Evolutionary conservation across 108 stramenopile species (phyloP).

Genomic region (Pseudonitzschia delicatissima): DNA sequence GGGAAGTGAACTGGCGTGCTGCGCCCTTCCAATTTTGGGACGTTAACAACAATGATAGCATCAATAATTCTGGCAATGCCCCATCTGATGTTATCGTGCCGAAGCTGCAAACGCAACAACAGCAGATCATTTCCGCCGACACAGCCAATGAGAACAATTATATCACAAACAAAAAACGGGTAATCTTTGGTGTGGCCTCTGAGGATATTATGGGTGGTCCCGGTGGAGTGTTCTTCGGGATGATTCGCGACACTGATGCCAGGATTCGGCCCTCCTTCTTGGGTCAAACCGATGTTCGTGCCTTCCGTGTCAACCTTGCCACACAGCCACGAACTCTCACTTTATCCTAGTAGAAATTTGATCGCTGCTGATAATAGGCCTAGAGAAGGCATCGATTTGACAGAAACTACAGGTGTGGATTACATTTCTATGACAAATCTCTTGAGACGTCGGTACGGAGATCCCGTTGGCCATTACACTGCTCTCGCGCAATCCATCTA

Average conservation of each 20-base stretch:
- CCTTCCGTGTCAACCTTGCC: slow-evolving; percentile 41
- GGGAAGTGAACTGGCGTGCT: slow-evolving; percentile 58
- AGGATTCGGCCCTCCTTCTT: slow-evolving; percentile 66
- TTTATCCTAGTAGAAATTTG: slow-evolving; percentile 22
- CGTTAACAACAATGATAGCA: slow-evolving; percentile 9
- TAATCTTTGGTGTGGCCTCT: slow-evolving; percentile 55
- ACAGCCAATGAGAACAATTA: not conserved
- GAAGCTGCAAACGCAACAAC: not conserved
- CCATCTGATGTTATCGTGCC: not conserved
- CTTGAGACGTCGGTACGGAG: slow-evolving; percentile 46
- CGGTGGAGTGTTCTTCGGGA: slow-evolving; percentile 65
- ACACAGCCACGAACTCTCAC: slow-evolving; percentile 22
- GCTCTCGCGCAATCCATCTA: slow-evolving; percentile 31
- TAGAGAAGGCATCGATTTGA: not conserved
- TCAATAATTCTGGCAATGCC: not conserved
- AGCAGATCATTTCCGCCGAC: not conserved
- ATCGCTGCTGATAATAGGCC: not conserved
- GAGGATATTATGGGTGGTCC: slow-evolving; percentile 52
- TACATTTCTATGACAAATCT: slow-evolving; percentile 48
- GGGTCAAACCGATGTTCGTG: slow-evolving; percentile 45
- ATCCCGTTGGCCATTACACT: slow-evolving; percentile 58
- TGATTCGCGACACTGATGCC: slow-evolving; percentile 53
- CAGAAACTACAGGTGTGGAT: not conserved
- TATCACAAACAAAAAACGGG: not conserved
- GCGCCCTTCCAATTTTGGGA: slow-evolving; percentile 42